Evolutionary conservation across 1,284 basidiomycete species (phyloP).

Genomic region (Heterobasidion parviporum): DNA sequence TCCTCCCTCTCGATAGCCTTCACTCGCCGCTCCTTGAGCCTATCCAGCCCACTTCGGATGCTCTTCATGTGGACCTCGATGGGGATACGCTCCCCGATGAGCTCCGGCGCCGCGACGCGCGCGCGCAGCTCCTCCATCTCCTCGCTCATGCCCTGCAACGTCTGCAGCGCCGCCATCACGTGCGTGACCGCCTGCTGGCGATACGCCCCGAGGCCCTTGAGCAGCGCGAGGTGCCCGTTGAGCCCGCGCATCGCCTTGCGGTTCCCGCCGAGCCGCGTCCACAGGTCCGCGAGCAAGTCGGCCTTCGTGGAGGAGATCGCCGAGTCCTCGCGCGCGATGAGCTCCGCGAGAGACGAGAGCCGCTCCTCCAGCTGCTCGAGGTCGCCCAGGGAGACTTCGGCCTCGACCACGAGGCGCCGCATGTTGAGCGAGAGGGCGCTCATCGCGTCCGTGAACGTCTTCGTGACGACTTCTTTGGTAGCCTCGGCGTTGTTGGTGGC

Average conservation of each 20-base stretch:
- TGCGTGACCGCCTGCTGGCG: conserved; percentile 51
- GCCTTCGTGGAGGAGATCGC: conserved; percentile 33
- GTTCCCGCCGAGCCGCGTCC: conserved; percentile 62
- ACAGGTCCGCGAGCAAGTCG: conserved; percentile 54
- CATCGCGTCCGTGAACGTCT: conserved; percentile 56
- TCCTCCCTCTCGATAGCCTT: conserved; percentile 27
- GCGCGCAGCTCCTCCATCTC: conserved; percentile 70
- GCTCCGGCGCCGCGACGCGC: conserved; percentile 53
- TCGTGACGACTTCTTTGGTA: conserved; percentile 34
- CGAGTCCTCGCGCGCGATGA: conserved; percentile 48
- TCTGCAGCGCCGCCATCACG: conserved; percentile 52
- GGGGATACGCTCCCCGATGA: conserved; percentile 49
- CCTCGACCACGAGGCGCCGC: conserved; percentile 50
- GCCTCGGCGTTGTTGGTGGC: conserved; percentile 18
- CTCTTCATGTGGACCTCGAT: conserved; percentile 65
- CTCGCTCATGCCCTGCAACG: conserved; percentile 51
- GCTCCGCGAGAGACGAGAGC: conserved; percentile 45
- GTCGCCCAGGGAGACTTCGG: conserved; percentile 42
- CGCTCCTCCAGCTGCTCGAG: conserved; percentile 55
- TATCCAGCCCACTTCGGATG: conserved; percentile 52
- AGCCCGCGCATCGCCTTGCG: conserved; percentile 33
- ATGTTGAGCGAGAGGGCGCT: conserved; percentile 44
- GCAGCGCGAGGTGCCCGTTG: conserved; percentile 40
- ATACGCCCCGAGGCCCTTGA: conserved; percentile 47
- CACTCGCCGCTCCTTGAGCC: conserved; percentile 49